Conservation (phyloP, 148 eudicot genomes). For the Cornus controversa region DNA sequence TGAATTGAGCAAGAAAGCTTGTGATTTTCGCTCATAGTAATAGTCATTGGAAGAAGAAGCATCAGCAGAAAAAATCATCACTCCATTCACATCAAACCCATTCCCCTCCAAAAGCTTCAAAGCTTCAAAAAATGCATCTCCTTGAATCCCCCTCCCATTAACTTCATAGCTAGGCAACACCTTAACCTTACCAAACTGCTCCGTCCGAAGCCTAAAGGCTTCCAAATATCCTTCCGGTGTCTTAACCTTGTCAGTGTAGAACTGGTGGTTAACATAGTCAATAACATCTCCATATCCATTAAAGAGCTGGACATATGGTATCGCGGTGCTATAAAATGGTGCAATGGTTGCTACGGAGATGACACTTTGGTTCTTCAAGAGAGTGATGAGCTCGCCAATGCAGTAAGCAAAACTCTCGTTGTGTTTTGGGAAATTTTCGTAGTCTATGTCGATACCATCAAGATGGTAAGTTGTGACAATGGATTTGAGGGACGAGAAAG, state of each 20-base stretch:
- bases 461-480: constrained; percentile 32
- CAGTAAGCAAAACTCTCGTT: constrained; percentile 38
- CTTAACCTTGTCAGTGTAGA: constrained; percentile 39
- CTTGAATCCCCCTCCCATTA: constrained; percentile 47
- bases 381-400: constrained; percentile 38
- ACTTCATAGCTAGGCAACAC: constrained; percentile 45
- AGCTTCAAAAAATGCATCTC: constrained; percentile 38
- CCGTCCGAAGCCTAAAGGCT: constrained; percentile 15
- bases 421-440: constrained; percentile 34
- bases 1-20: constrained; percentile 36
- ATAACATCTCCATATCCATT: constrained; percentile 25
- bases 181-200: constrained; percentile 23
- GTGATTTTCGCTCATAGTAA: constrained; percentile 34
- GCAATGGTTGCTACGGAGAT: constrained; percentile 39
- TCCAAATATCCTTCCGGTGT: constrained; percentile 29
- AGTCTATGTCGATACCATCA: constrained; percentile 44
- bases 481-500: constrained; percentile 31
- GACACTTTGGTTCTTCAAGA: constrained; percentile 34
- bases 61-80: constrained; percentile 49
- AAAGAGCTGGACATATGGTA: constrained; percentile 30
- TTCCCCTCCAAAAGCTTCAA: constrained; percentile 24
- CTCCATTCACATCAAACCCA: constrained; percentile 37
- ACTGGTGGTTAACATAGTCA: constrained; percentile 45
- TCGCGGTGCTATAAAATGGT: constrained; percentile 20
- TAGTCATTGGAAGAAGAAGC: constrained; percentile 25